Evolutionary conservation across 1,284 basidiomycete species (phyloP).

Genomic region (Pseudozyma sp.): DNA sequence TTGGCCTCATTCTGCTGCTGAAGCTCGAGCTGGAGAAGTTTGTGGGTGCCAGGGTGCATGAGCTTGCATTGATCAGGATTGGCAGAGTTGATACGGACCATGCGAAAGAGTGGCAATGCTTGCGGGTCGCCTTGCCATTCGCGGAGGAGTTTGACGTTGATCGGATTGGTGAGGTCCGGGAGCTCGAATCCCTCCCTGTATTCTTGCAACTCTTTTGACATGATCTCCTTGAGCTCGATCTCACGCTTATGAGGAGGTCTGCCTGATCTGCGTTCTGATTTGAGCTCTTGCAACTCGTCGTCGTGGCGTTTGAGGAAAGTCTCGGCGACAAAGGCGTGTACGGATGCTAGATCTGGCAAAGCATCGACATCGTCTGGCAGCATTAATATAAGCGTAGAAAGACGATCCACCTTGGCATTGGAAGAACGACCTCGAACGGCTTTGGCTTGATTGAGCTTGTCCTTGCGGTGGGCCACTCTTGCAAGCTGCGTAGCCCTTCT

Average conservation of each 20-base stretch:
- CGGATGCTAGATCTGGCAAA: conserved; percentile 55
- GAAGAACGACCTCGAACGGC: conserved; percentile 31
- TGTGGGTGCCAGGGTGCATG: conserved; percentile 56
- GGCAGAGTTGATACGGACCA: conserved; percentile 61
- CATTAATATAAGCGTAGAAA: conserved; percentile 62
- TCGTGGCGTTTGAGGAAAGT: conserved; percentile 60
- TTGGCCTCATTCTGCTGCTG: conserved; percentile 8
- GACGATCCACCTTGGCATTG: conserved; percentile 63
- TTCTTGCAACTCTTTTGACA: conserved; percentile 54
- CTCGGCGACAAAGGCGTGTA: conserved; percentile 59
- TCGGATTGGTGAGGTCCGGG: conserved; percentile 58
- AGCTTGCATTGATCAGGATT: conserved; percentile 56
- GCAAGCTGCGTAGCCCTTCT: conserved; percentile 62
- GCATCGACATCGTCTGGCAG: conserved; percentile 55
- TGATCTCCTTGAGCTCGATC: conserved; percentile 54
- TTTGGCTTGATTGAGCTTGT: conserved; percentile 53
- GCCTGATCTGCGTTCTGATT: conserved; percentile 55
- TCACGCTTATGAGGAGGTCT: conserved; percentile 57
- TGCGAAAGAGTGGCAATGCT: conserved; percentile 60
- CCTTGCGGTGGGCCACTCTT: conserved; percentile 53
- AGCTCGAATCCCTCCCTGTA: conserved; percentile 64
- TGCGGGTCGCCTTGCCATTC: conserved; percentile 66
- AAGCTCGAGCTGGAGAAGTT: conserved; percentile 44
- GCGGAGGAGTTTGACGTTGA: conserved; percentile 61
- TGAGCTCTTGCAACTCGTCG: conserved; percentile 53